Evolutionary conservation across 176 grass and related monocot genomes (phyloP).

Genomic region (Avena eriantha): DNA sequence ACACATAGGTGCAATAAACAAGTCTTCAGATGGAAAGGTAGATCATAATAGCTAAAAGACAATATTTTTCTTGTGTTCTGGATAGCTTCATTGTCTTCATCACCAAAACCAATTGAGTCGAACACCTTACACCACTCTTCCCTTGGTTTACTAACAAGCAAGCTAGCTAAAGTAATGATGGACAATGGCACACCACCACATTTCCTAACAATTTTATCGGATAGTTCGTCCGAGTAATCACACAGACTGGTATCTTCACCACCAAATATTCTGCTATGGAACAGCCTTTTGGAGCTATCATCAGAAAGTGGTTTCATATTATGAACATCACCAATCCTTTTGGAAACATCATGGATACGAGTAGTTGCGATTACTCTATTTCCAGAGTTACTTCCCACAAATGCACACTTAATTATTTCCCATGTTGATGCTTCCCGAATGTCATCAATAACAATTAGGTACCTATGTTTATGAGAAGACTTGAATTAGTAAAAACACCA

Average conservation of each 20-base stretch:
- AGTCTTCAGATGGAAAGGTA: background rate
- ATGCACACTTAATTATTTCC: too few relatives aligned
- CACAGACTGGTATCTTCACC: too few relatives aligned
- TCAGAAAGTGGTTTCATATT: background rate
- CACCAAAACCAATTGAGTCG: background rate
- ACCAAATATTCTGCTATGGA: too few relatives aligned
- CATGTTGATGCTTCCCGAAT: too few relatives aligned
- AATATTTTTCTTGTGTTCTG: background rate
- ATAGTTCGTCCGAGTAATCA: background rate
- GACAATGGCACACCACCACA: slow-evolving; percentile 3
- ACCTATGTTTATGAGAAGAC: too few relatives aligned
- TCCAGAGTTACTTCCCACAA: too few relatives aligned
- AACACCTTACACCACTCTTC: background rate
- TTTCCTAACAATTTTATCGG: background rate
- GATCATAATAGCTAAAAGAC: background rate
- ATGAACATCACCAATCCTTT: too few relatives aligned
- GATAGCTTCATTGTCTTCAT: background rate
- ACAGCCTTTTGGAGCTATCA: background rate
- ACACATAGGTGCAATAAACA: background rate
- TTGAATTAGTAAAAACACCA: too few relatives aligned
- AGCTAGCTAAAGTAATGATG: background rate
- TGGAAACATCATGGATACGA: too few relatives aligned
- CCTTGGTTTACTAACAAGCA: background rate
- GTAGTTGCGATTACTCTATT: too few relatives aligned
- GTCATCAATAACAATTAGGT: too few relatives aligned